Percentiles rank a stretch among this genome's conserved stretches.
These are phyloP conservation scores for Phanerochaete carnosa DNA, from an alignment of 768 basidiomycete genomes.

Conservation along the genomic window DNA sequence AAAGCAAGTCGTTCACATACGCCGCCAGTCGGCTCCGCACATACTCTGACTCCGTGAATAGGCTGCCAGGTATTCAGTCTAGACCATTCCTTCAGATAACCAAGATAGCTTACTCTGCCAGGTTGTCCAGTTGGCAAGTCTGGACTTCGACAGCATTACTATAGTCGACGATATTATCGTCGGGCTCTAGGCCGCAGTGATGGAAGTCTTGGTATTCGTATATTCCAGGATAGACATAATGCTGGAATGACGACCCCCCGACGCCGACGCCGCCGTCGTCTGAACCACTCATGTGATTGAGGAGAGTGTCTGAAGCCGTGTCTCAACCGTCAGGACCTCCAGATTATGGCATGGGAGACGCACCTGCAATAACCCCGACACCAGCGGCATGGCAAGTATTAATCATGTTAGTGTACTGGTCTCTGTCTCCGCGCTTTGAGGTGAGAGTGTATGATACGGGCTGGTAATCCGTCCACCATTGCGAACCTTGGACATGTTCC, in stretches of 20 bases:
- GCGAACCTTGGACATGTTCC: slow-evolving; percentile 53
- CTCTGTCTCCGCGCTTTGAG: slow-evolving; percentile 60
- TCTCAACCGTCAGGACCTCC: not conserved
- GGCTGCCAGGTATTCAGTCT: slow-evolving; percentile 29
- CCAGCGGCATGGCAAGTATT: slow-evolving; percentile 35
- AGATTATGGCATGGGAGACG: not conserved
- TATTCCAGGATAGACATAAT: slow-evolving; percentile 38
- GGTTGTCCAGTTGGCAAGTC: slow-evolving; percentile 34
- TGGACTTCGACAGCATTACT: slow-evolving; percentile 48
- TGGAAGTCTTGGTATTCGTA: slow-evolving; percentile 47
- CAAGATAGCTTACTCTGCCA: slow-evolving; percentile 34
- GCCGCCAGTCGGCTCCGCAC: slow-evolving; percentile 51
- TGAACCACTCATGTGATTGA: slow-evolving; percentile 62
- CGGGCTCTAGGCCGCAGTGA: slow-evolving; percentile 54
- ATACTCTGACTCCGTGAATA: slow-evolving; percentile 60
- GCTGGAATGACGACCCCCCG: slow-evolving; percentile 48
- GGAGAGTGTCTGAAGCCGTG: slow-evolving; percentile 44
- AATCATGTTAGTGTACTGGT: slow-evolving; percentile 44
- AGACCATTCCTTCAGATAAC: not conserved
- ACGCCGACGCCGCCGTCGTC: slow-evolving; percentile 44
- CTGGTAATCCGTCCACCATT: slow-evolving; percentile 79
- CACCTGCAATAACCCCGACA: slow-evolving; percentile 38
- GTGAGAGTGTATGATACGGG: slow-evolving; percentile 63
- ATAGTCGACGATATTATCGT: slow-evolving; percentile 55
- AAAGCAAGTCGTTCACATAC: slow-evolving; percentile 59